Percentiles rank a stretch among this genome's conserved stretches.
These are phyloP conservation scores for Dactylellina drechsleri DNA, from an alignment of 2,329 filamentous ascomycete species.

Conservation along the genomic window DNA sequence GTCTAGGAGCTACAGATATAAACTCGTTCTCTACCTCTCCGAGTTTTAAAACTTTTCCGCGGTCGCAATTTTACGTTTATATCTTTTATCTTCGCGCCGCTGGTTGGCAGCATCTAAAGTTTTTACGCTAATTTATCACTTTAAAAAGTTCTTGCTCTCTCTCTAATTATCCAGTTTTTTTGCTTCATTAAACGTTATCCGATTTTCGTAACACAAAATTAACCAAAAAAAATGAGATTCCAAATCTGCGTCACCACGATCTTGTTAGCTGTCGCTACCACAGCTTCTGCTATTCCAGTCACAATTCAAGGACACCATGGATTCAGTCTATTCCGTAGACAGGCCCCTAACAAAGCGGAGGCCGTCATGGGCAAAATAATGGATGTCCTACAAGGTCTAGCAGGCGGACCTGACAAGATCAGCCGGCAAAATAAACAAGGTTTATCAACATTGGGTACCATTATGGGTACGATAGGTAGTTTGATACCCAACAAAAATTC, in stretches of 20 bases:
- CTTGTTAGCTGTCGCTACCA: background rate
- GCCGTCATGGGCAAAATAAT: slow-evolving; percentile 11
- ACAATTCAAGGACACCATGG: background rate
- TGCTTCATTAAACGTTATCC: background rate
- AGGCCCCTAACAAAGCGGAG: slow-evolving; percentile 7
- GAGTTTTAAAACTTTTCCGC: no score
- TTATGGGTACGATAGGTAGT: slow-evolving; percentile 4
- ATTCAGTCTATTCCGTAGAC: background rate
- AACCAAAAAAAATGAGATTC: background rate
- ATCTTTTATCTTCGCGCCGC: background rate
- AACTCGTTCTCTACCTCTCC: no score
- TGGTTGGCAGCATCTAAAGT: background rate
- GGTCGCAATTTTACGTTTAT: no score
- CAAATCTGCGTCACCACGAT: background rate
- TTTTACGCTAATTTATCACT: background rate
- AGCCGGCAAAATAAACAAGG: background rate
- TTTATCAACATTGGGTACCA: background rate
- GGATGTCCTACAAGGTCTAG: slow-evolving; percentile 1
- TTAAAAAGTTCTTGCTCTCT: background rate
- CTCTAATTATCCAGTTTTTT: background rate
- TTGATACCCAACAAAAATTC: background rate
- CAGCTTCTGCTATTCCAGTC: background rate
- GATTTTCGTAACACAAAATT: background rate
- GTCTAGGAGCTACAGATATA: no score
- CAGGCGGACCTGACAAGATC: slow-evolving; percentile 8